phyloP scores from a whole-genome alignment of 352 stramenopile species.

The Phytopythium oedochilum region DNA sequence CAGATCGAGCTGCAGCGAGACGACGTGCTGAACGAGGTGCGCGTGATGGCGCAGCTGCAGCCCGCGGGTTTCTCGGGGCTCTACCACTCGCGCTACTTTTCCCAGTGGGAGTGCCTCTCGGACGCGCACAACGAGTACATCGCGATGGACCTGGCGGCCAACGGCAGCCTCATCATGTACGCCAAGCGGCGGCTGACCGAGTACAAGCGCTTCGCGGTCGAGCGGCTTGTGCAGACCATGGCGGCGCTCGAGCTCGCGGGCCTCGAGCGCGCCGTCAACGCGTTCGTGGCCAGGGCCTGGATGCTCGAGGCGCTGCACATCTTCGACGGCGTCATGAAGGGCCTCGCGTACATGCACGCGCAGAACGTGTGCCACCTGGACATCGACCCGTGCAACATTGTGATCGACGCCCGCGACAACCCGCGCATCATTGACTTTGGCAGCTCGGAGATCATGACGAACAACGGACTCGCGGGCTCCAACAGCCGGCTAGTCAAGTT shows the following conservation, averaged over 20 bases:
- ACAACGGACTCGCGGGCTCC: slow-evolving; percentile 48
- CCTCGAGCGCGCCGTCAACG: slow-evolving; percentile 52
- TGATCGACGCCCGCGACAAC: slow-evolving; percentile 48
- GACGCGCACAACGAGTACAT: slow-evolving; percentile 78
- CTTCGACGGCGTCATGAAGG: slow-evolving; percentile 59
- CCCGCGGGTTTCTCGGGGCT: slow-evolving; percentile 47
- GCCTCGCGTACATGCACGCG: slow-evolving; percentile 75
- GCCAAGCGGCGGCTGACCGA: slow-evolving; percentile 56
- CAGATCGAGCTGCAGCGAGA: slow-evolving; percentile 68
- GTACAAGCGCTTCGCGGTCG: slow-evolving; percentile 63
- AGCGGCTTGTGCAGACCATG: slow-evolving; percentile 47
- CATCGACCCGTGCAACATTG: slow-evolving; percentile 75
- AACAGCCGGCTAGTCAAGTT: slow-evolving; percentile 68
- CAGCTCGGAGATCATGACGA: slow-evolving; percentile 73
- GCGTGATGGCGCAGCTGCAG: slow-evolving; percentile 75
- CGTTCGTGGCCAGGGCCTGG: slow-evolving; percentile 60
- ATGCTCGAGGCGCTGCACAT: slow-evolving; percentile 64
- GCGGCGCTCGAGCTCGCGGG: slow-evolving; percentile 26
- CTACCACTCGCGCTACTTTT: slow-evolving; percentile 58
- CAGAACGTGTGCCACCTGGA: slow-evolving; percentile 78
- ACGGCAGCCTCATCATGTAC: slow-evolving; percentile 66
- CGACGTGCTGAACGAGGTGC: slow-evolving; percentile 75
- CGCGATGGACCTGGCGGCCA: slow-evolving; percentile 66
- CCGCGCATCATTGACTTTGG: slow-evolving; percentile 79
- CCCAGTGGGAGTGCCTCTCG: slow-evolving; percentile 67